Conservation (phyloP, 129 eudicot species). For the Flaveria brownii region DNA sequence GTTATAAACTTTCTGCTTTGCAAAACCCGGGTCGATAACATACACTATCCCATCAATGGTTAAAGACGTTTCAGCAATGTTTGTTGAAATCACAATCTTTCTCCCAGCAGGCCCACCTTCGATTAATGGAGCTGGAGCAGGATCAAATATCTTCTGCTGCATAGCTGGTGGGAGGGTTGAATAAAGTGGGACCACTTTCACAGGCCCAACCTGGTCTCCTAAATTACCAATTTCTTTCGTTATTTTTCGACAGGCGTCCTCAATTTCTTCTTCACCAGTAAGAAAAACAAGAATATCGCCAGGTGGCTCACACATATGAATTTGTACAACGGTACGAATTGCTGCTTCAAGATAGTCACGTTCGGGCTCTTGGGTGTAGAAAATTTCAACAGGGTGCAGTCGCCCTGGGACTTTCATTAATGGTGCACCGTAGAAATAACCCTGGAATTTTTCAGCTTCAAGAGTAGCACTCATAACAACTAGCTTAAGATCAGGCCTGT, state of each 20-base stretch:
- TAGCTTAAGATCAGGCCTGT: conserved; percentile 84
- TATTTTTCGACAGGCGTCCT: conserved; percentile 88
- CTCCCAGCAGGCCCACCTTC: conserved; percentile 97
- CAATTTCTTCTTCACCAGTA: conserved; percentile 98
- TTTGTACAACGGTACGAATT: conserved; percentile 76
- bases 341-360: conserved; percentile 97
- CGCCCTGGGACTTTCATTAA: conserved; percentile 99
- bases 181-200: conserved; percentile 80
- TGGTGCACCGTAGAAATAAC: conserved; percentile 89
- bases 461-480: conserved; percentile 99
- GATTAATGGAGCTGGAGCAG: conserved; percentile 80
- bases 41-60: conserved; percentile 98
- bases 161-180: conserved; percentile 94
- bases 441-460: conserved; percentile 98
- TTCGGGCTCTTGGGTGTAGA: conserved; percentile 95
- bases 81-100: conserved; percentile 94
- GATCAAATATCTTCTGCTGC: conserved; percentile 98
- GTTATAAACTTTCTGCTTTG: conserved; percentile 94
- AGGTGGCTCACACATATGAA: conserved; percentile 80
- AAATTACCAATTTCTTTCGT: conserved; percentile 71
- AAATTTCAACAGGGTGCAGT: conserved; percentile 95
- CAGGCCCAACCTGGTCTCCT: conserved; percentile 92
- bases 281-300: conserved; percentile 96
- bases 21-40: conserved; percentile 96
- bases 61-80: conserved; percentile 96